Base-by-base conservation (phyloP, 805 yeast genomes). In the Isabelozyma gotoi region DNA sequence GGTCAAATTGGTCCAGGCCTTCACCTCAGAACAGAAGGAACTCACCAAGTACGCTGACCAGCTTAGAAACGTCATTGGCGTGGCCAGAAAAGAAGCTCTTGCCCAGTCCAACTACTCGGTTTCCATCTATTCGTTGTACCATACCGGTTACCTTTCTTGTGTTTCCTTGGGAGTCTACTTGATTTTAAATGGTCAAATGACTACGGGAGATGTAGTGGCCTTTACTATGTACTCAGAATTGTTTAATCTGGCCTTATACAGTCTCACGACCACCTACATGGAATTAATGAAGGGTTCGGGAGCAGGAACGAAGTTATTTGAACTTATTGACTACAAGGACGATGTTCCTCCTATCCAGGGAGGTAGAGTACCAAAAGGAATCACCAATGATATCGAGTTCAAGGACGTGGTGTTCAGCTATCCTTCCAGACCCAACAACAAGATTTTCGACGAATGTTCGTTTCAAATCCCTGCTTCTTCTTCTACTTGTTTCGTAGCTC, bases 271-370 rank as follows among this genome's bases (percentile, higher is more conserved):
- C 7, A 68, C 74, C 0, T 72, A 72, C 43, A 62, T 71, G 62
- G 77, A 72, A 49, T 55, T 72, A 18, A 72, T 72, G 77, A 72
- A 72, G 52, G 77, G 77, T 7, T 65, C 74, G 2, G 77, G 77
- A 20, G 77, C 77, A 2, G 76, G 74, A 5, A 65, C 67, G 18
- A 70, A 69, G 48, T 56, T 72, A 17, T 71, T 72, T 46, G 72
- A 68, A 27, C 59, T 72, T 46, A 68, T 71, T 19, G 76, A 71
- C 47, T 62, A 60, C 45, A 55, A 57, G 24, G 62, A 63, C 41
- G 61, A 55, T 10, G 75, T 72, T 0, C 62, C 67, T 11, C 63
- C 74, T 0, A 57, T 71, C 2, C 50, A 53, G 38, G 77, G 77
- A 1, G 56, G 52, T 17, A 61, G 53, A 33, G 52, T 57, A 2